phyloP scores from a whole-genome alignment of 257 asterid species.

The Euphrasia confusa region DNA sequence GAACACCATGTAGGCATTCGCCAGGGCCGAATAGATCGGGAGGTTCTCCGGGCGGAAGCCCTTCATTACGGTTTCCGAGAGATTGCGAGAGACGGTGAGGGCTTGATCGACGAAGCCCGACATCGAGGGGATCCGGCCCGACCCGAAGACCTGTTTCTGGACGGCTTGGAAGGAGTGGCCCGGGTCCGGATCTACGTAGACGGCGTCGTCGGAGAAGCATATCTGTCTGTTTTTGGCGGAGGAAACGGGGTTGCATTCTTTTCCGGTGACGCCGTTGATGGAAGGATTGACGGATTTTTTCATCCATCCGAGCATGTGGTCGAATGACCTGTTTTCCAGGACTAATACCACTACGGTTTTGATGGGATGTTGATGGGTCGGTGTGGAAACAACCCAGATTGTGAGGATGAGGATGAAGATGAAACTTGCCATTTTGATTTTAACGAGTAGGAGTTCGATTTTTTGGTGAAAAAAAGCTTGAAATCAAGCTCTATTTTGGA shows the following conservation, averaged over 20 bases:
- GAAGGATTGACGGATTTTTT: constrained; percentile 55
- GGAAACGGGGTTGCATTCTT: constrained; percentile 57
- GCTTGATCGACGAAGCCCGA: constrained; percentile 89
- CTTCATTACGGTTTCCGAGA: constrained; percentile 63
- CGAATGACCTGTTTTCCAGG: constrained; percentile 76
- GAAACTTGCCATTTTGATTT: constrained; percentile 21
- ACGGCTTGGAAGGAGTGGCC: constrained; percentile 85
- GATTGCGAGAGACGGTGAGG: constrained; percentile 31
- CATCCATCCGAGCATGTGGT: constrained; percentile 90
- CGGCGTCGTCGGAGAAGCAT: constrained; percentile 68
- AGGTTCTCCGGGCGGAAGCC: constrained; percentile 62
- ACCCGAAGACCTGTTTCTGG: constrained; percentile 54
- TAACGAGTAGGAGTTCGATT: not conserved
- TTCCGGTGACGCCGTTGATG: constrained; percentile 69
- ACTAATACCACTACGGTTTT: constrained; percentile 67
- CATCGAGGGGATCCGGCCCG: constrained; percentile 53
- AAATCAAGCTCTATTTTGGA: no score
- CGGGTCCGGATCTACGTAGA: constrained; percentile 75
- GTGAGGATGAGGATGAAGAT: constrained; percentile 29
- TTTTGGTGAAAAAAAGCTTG: no score
- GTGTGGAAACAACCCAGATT: constrained; percentile 27
- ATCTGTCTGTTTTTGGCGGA: constrained; percentile 22
- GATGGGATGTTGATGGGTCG: constrained; percentile 48
- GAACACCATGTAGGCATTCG: constrained; percentile 52
- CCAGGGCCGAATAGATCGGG: constrained; percentile 47